Evolutionary conservation across 768 basidiomycete species (phyloP).

Genomic region (Trametes elegans): DNA sequence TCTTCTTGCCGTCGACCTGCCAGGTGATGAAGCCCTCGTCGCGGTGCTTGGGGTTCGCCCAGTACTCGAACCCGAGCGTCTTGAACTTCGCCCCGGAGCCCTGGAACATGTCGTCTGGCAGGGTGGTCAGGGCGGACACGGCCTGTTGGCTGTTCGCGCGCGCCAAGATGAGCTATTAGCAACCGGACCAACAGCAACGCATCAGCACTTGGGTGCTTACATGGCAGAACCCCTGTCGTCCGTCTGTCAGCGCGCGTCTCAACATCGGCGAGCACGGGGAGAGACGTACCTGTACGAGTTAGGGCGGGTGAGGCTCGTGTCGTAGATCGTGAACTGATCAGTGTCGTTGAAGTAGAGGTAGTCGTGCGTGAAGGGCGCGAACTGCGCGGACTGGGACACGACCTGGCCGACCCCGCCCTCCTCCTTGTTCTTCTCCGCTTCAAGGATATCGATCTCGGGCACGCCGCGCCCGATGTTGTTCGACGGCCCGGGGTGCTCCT

Average conservation of each 20-base stretch:
- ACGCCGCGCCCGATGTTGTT: slow-evolving; percentile 58
- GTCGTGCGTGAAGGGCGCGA: slow-evolving; percentile 56
- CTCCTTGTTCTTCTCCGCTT: slow-evolving; percentile 66
- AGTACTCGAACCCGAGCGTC: slow-evolving; percentile 73
- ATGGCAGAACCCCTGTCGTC: slow-evolving; percentile 48
- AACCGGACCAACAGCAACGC: neutral
- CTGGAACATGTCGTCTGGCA: slow-evolving; percentile 56
- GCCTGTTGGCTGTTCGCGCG: slow-evolving; percentile 42
- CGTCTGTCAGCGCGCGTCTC: neutral
- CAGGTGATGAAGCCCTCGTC: slow-evolving; percentile 70
- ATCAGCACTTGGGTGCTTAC: slow-evolving; percentile 26
- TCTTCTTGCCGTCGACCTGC: slow-evolving; percentile 57
- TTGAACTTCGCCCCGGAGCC: slow-evolving; percentile 52
- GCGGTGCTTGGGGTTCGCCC: slow-evolving; percentile 53
- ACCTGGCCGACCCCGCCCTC: slow-evolving; percentile 41
- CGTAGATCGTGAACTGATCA: slow-evolving; percentile 35
- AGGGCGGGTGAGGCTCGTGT: slow-evolving; percentile 32
- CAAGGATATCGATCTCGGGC: slow-evolving; percentile 82
- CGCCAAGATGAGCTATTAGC: neutral
- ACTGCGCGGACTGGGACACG: slow-evolving; percentile 75
- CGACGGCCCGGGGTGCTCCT: slow-evolving; percentile 76
- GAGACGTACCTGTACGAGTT: slow-evolving; percentile 37
- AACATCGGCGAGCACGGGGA: neutral
- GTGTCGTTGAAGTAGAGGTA: slow-evolving; percentile 41
- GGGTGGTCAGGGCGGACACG: slow-evolving; percentile 43